Evolutionary conservation across 1,139 yeast genomes (phyloP).

Genomic region (Suhomyces choctaworum): DNA sequence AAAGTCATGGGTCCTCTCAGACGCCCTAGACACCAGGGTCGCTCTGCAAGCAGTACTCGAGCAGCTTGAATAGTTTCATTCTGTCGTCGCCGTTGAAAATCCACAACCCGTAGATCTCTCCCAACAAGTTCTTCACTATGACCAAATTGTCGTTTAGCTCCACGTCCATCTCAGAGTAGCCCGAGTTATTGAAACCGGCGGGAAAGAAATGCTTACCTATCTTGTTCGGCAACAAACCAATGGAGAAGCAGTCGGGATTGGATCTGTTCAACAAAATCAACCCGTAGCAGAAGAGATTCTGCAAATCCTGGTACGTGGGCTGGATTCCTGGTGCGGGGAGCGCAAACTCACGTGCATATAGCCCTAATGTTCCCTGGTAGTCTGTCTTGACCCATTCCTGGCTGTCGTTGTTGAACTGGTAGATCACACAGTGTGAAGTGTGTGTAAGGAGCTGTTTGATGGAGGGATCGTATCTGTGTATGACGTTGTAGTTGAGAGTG

Average conservation of each 20-base stretch:
- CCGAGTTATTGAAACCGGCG: constrained; percentile 40
- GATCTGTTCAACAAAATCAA: constrained; percentile 73
- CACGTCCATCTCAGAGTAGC: constrained; percentile 60
- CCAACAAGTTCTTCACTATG: constrained; percentile 72
- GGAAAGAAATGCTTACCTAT: constrained; percentile 47
- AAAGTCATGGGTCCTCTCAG: too few species aligned
- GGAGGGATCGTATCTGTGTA: constrained; percentile 79
- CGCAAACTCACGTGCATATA: constrained; percentile 64
- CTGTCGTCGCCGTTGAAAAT: constrained; percentile 78
- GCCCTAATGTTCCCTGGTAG: constrained; percentile 77
- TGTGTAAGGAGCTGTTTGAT: constrained; percentile 72
- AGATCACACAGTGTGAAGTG: constrained; percentile 81
- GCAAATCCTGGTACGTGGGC: constrained; percentile 39
- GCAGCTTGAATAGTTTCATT: constrained; percentile 55
- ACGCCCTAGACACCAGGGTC: constrained; percentile 19
- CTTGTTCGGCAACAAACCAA: constrained; percentile 71
- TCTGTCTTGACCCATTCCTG: constrained; percentile 83
- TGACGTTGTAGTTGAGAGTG: constrained; percentile 77
- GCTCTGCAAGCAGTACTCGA: constrained; percentile 56
- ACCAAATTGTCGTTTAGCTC: constrained; percentile 79
- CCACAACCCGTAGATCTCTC: constrained; percentile 89
- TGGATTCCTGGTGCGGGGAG: constrained; percentile 22
- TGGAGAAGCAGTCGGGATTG: constrained; percentile 73
- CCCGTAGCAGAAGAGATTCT: constrained; percentile 70
- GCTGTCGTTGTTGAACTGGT: constrained; percentile 59